phyloP scores from a whole-genome alignment of 2,329 filamentous ascomycete species.

The Aureobasidium melanogenum region DNA sequence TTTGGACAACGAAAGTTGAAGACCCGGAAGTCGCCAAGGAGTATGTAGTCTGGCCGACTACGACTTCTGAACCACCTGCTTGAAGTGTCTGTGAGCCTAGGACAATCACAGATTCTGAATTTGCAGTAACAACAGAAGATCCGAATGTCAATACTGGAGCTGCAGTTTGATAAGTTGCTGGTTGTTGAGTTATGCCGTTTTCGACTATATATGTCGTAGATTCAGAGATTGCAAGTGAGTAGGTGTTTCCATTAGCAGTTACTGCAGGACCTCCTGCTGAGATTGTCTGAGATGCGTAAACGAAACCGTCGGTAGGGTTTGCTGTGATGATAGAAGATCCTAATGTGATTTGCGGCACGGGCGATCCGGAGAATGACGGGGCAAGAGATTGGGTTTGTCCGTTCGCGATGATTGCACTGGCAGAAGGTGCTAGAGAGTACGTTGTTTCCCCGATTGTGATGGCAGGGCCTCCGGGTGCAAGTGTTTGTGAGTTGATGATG shows the following conservation, averaged over 20 bases:
- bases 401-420: background rate
- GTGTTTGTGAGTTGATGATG: slow-evolving; percentile 13
- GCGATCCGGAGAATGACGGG: background rate
- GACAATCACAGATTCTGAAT: background rate
- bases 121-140: background rate
- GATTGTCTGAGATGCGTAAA: slow-evolving; percentile 7
- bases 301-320: background rate
- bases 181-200: background rate
- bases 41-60: background rate
- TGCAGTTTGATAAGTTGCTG: background rate
- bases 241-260: background rate
- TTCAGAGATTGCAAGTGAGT: background rate
- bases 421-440: background rate
- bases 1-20: background rate
- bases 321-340: background rate
- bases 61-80: slow-evolving; percentile 11
- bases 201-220: background rate
- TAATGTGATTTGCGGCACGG: background rate
- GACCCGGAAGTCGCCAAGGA: background rate
- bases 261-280: slow-evolving; percentile 11
- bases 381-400: background rate
- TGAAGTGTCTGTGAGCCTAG: slow-evolving; percentile 8
- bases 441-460: slow-evolving; percentile 1
- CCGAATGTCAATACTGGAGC: background rate
- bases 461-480: slow-evolving; percentile 11